Conservation (phyloP, 1,139 yeast genomes). For the Kodamaea sp. region DNA sequence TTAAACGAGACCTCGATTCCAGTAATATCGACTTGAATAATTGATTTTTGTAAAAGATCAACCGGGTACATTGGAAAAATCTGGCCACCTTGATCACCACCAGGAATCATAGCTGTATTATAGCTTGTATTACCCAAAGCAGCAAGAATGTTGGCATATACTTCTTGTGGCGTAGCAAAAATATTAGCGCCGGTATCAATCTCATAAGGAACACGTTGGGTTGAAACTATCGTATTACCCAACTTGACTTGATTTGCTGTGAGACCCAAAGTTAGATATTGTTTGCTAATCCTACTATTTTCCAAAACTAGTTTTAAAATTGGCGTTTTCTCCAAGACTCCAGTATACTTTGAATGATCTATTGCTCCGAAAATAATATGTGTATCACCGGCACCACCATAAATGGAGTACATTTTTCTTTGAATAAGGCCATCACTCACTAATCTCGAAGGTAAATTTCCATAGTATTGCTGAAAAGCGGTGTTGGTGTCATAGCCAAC, state of each 20-base stretch:
- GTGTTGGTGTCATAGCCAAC: constrained; percentile 17
- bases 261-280: constrained; percentile 14
- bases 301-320: constrained; percentile 14
- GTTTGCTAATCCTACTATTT: constrained; percentile 6
- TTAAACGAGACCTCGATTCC: constrained; percentile 18
- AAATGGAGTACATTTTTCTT: constrained; percentile 14
- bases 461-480: constrained; percentile 1
- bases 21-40: constrained; percentile 17
- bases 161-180: constrained; percentile 18
- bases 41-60: constrained; percentile 1
- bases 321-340: constrained; percentile 18
- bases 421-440: constrained; percentile 14
- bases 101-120: neutral
- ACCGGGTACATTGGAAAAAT: constrained; percentile 4
- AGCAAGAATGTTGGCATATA: constrained; percentile 16
- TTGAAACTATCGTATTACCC: constrained; percentile 12
- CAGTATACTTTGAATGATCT: constrained; percentile 14
- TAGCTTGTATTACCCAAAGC: constrained; percentile 14
- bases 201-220: constrained; percentile 16
- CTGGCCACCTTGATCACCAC: neutral
- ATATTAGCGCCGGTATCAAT: constrained; percentile 22
- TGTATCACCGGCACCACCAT: constrained; percentile 12
- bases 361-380: constrained; percentile 23
- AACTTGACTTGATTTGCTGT: constrained; percentile 18
- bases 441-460: constrained; percentile 11